These are phyloP conservation scores for Talaromyces sp. DNA, from an alignment of 2,329 filamentous ascomycete genomes.

Conservation along the genomic window DNA sequence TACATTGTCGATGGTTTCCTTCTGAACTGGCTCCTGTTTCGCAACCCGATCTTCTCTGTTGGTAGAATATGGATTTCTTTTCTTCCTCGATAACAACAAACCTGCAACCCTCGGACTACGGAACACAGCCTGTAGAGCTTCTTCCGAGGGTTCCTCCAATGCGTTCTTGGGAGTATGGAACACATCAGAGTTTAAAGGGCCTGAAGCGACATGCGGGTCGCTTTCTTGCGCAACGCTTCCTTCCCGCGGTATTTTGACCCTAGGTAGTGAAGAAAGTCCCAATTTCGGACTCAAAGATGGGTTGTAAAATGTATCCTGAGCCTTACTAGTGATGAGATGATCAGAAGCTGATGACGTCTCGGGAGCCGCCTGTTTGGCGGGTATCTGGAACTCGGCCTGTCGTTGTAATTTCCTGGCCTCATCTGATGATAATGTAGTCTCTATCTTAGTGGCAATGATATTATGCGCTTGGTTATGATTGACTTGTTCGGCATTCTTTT, in stretches of 20 bases:
- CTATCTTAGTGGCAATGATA: not conserved
- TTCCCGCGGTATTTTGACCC: slow-evolving; percentile 54
- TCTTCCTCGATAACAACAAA: slow-evolving; percentile 44
- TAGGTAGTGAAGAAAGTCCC: slow-evolving; percentile 52
- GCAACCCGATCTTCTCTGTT: slow-evolving; percentile 17
- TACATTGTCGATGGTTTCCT: not conserved
- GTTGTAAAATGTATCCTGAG: slow-evolving; percentile 58
- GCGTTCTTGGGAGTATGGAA: slow-evolving; percentile 45
- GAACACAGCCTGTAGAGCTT: slow-evolving; percentile 60
- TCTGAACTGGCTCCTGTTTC: not conserved
- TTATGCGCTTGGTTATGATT: slow-evolving; percentile 1
- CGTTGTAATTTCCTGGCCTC: slow-evolving; percentile 47
- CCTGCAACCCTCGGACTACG: slow-evolving; percentile 58
- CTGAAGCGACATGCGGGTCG: slow-evolving; percentile 26
- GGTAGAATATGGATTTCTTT: slow-evolving; percentile 18
- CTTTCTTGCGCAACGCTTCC: slow-evolving; percentile 47
- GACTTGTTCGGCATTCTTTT: not conserved
- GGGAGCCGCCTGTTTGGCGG: slow-evolving; percentile 48
- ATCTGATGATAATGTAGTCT: slow-evolving; percentile 35
- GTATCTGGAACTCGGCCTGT: slow-evolving; percentile 52
- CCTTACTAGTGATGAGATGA: slow-evolving; percentile 47
- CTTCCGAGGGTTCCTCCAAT: slow-evolving; percentile 52
- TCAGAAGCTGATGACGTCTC: slow-evolving; percentile 27
- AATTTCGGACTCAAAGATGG: slow-evolving; percentile 48
- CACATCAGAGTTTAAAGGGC: slow-evolving; percentile 55